phyloP scores from a whole-genome alignment of 73 alveolate species.

The Tetrahymena thermophila region DNA sequence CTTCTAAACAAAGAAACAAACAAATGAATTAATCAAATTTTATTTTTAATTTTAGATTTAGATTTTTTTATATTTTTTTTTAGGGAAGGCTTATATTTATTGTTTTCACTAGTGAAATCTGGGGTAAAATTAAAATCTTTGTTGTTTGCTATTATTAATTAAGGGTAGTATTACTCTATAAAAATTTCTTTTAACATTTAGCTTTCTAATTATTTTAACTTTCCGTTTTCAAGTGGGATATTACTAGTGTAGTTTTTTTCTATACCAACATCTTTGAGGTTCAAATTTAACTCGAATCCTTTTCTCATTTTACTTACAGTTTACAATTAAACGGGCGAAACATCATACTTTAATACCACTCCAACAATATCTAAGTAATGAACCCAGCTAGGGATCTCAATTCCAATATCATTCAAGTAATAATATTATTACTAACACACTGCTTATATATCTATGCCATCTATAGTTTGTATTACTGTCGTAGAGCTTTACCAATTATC shows the following conservation, averaged over 20 bases:
- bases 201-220: not conserved
- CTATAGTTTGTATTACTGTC: not conserved
- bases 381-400: not conserved
- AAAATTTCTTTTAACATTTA: not conserved
- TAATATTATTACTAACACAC: not conserved
- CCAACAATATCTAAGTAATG: not conserved
- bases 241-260: not conserved
- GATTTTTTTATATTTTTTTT: not conserved
- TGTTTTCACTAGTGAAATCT: not conserved
- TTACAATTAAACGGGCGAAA: not conserved
- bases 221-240: not conserved
- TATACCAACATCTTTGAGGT: not conserved
- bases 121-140: not conserved
- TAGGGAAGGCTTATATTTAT: not conserved
- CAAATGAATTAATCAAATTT: not conserved
- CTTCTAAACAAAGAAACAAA: no score
- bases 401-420: not conserved
- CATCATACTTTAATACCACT: not conserved
- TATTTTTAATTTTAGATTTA: no score
- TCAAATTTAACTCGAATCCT: not conserved
- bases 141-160: not conserved
- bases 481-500: not conserved
- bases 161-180: not conserved
- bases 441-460: not conserved
- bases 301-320: not conserved